These are phyloP conservation scores for Botrytis fragariae DNA, from an alignment of 2,329 filamentous ascomycete species.

Conservation along the genomic window DNA sequence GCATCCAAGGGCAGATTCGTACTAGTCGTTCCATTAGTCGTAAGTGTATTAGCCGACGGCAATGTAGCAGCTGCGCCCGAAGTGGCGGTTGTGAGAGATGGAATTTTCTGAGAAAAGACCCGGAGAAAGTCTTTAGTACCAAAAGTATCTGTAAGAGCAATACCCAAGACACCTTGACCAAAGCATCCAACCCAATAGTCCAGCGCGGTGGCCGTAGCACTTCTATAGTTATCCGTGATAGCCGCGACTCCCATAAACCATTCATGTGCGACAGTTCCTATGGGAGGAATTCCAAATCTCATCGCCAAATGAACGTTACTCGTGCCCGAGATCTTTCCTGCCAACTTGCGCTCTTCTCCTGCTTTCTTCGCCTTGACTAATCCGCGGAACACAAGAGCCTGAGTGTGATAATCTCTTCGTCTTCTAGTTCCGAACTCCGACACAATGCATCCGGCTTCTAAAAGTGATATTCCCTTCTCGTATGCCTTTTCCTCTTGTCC, in stretches of 20 bases:
- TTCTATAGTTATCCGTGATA: slow-evolving; percentile 79
- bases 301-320: slow-evolving; percentile 98
- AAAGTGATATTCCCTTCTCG: slow-evolving; percentile 71
- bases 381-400: slow-evolving; percentile 86
- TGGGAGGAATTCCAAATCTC: slow-evolving; percentile 79
- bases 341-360: slow-evolving; percentile 59
- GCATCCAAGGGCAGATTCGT: slow-evolving; percentile 40
- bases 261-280: slow-evolving; percentile 92
- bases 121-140: slow-evolving; percentile 86
- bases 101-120: slow-evolving; percentile 71
- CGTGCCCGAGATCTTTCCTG: slow-evolving; percentile 78
- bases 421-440: slow-evolving; percentile 93
- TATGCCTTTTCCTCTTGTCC: slow-evolving; percentile 84
- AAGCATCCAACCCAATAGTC: slow-evolving; percentile 90
- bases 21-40: background rate
- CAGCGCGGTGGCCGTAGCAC: slow-evolving; percentile 80
- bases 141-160: slow-evolving; percentile 95
- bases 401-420: slow-evolving; percentile 89
- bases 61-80: slow-evolving; percentile 29
- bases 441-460: slow-evolving; percentile 81
- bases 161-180: slow-evolving; percentile 76
- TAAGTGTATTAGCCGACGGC: slow-evolving; percentile 25
- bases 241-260: slow-evolving; percentile 99
- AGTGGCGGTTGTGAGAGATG: slow-evolving; percentile 40
- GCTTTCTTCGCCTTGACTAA: slow-evolving; percentile 76